Evolutionary conservation across 805 yeast species (phyloP), one percentile per base, ranked within the genome.

Genomic region (Metschnikowia bowlesiae): DNA sequence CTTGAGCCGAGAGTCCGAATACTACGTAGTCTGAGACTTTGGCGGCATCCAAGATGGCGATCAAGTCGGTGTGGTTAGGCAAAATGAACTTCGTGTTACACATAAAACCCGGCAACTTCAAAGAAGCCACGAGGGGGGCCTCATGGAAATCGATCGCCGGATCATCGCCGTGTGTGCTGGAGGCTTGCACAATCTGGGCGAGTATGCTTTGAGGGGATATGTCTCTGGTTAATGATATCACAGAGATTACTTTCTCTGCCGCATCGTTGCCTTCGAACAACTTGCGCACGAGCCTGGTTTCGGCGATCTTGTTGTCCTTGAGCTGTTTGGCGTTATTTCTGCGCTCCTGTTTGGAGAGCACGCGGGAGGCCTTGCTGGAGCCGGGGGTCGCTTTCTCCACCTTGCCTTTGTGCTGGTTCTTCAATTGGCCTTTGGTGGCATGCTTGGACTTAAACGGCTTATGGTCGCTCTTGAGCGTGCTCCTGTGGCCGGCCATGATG

Each of bases 381-480:
- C 63, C 64, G 22, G 65, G 55, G 32, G 68, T 56, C 2, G 80
- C 70, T 60, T 85, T 87, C 63, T 91, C 98, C 34, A 92, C 88
- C 66, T 89, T 91, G 53, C 98, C 98, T 63, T 87, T 91, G 60
- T 74, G 74, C 52, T 81, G 75, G 56, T 89, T 87, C 64, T 90
- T 95, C 61, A 92, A 68, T 34, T 90, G 81, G 53, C 96, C 87
- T 64, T 94, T 94, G 11, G 96, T 81, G 18, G 96, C 81, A 74
- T 94, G 99, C 64, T 84, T 87, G 2, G 96, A 81, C 66, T 94
- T 95, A 78, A 89, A 95, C 8, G 91, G 79, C 71, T 94, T 94
- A 62, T 92, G 96, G 44, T 83, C 83, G 63, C 84, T 84, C 68
- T 89, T 92, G 41, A 88, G 71, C 3, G 96, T 82, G 10, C 92